Evolutionary conservation across 306 rosid genomes (phyloP).

Genomic region (apple (Malus domestica)): ASM211411v1 NC_041797.1:1794501-1795000

Average conservation of each 20-base stretch:
- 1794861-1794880: not conserved
- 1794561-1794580: slow-evolving; percentile 86
- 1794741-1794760: slow-evolving; percentile 80
- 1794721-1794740: slow-evolving; percentile 17
- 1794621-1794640: not conserved
- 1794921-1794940: slow-evolving; percentile 9
- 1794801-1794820: slow-evolving; percentile 76
- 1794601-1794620: slow-evolving; percentile 2
- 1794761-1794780: slow-evolving; percentile 49
- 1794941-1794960: slow-evolving; percentile 80
- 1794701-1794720: slow-evolving; percentile 5
- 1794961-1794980: slow-evolving; percentile 50
- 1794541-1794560: slow-evolving; percentile 5
- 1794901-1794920: not conserved
- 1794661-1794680: not conserved
- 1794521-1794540: not conserved
- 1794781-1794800: slow-evolving; percentile 65
- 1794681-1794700: not conserved
- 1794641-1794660: not conserved
- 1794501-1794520: not conserved
- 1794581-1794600: slow-evolving; percentile 51
- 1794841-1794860: slow-evolving; percentile 11
- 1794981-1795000: slow-evolving; percentile 37
- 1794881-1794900: slow-evolving; percentile 3
- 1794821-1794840: slow-evolving; percentile 57